Evolutionary conservation across 2,329 filamentous ascomycete species (phyloP), one percentile per base, ranked within the genome.

Genomic region (Sclerotinia nivalis): DNA sequence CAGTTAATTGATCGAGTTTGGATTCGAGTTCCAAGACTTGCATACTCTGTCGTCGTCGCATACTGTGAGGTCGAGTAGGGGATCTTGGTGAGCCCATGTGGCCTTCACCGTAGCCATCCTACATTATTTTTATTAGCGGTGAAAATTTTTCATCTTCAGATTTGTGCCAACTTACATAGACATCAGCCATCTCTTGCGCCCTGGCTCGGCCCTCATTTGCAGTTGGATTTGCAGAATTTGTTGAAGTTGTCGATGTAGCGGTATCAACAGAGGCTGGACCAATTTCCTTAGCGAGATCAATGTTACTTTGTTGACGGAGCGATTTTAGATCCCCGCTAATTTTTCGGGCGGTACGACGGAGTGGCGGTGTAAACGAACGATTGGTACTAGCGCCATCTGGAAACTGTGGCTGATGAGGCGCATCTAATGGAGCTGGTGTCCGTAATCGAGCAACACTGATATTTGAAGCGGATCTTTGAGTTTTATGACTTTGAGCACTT

Each of bases 41-140:
- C 90, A 98, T 95, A 85, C 95, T 98, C 82, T 97, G 96, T 79
- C 95, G 92, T 79, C 95, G 94, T 76, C 95, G 94, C 87, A 99
- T 92, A 84, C 93, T 97, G 78, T 94, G 93, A 76, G 96, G 94
- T 81, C 95, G 90, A 75, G 93, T 97, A 69, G 96, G 96, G 77
- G 96, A 98, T 77, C 91, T 89, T 78, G 95, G 93, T 79, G 93
- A 97, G 79, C 90, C 90, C 79, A 91, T 87, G 78, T 87, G 92
- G 81, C 92, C 93, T 83, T 97, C 93, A 82, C 95, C 95, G 84
- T 89, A 94, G 83, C 93, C 95, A 87, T 97, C 93, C 94, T 97
- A 60, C 58, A 56, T 20, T 69, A 7, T 37, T 31, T 55, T 61
- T n/a, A 59, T 72, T 67, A 72, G 75, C 61, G 73, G 76, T 75